Percentiles rank a stretch among this genome's conserved stretches.
These are phyloP conservation scores for Picea abies DNA, from an alignment of 83 land plant species.

Conservation along the genomic window DNA sequence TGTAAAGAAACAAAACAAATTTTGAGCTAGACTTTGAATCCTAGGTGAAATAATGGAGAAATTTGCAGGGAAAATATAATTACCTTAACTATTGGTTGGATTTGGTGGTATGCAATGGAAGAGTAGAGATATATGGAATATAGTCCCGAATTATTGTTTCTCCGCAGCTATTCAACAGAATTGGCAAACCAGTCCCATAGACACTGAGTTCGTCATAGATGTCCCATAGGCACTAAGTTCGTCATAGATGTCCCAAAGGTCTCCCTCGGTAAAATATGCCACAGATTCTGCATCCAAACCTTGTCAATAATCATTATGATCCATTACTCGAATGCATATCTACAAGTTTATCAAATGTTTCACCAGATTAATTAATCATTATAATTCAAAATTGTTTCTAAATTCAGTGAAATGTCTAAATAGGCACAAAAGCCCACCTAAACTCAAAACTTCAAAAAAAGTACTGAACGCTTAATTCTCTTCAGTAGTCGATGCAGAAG, in stretches of 20 bases:
- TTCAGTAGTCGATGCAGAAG: no score
- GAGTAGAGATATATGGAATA: slow-evolving; percentile 66
- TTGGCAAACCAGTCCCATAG: no score
- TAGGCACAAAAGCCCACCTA: no score
- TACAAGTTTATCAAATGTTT: background rate
- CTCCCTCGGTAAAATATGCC: slow-evolving; percentile 53
- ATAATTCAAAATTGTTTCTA: background rate
- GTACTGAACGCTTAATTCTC: no score
- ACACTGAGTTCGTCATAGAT: no score
- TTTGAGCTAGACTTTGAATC: background rate
- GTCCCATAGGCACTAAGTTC: no score
- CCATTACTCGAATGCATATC: slow-evolving; percentile 15
- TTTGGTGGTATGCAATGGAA: slow-evolving; percentile 61
- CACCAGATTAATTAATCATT: no score
- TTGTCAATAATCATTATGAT: slow-evolving; percentile 7
- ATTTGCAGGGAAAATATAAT: background rate
- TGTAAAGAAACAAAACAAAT: background rate
- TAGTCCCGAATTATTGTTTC: no score
- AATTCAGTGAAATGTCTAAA: background rate
- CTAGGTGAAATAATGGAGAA: background rate
- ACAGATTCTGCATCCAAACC: slow-evolving; percentile 18
- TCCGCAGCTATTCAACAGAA: no score
- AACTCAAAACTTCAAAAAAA: no score
- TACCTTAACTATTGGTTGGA: slow-evolving; percentile 20
- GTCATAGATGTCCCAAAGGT: slow-evolving; percentile 63